Base-by-base conservation (phyloP, 2,329 filamentous ascomycete genomes). In the Epichloe glyceriae region DNA sequence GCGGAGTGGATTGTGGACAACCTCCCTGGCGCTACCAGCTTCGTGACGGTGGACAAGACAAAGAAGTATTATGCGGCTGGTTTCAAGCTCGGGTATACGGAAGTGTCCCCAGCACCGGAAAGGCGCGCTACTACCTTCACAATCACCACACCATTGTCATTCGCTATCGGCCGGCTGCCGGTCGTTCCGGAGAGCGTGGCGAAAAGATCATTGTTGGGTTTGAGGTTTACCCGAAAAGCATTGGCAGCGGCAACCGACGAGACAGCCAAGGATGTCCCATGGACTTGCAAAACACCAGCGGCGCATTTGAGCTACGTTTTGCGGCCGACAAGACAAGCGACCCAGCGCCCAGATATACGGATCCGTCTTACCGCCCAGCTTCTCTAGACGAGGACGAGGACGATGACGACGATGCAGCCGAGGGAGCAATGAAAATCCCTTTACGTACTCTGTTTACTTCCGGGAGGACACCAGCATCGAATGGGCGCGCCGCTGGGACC, bases 1-100 rank as follows among this genome's bases (percentile, higher is more conserved):
- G 83, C 83, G 2, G 88, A 95, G 67, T 95, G 88, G 89, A 94
- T 95, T 57, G 85, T 93, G 56, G 88, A 95, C 66, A 95, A 95
- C 60, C 74, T 95, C 10, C 88, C 89, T 1, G 88, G 88, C 6
- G 88, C 88, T 37, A 94, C 88, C 8, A 90, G 84, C 64, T 94
- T 94, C 62, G 85, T 93, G 30, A 91, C 86, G 0, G 84, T 87
- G 37, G 88, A 94, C 66, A 88, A 88, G 70, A 82, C 78, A 45
- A 77, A 81, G 60, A 94, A 90, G 66, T 94, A 95, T 71, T 95
- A 95, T 64, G 86, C 88, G 12, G 82, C 88, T 2, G 89, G 89
- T 2, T 95, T 95, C 74, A 94, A 93, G 68, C 74, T 95, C 51
- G 89, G 88, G 6, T 88, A 86, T 59, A 80, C 81, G 57, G 86